phyloP scores from a whole-genome alignment of 2,329 filamentous ascomycete species.

The Cytospora schulzeri region DNA sequence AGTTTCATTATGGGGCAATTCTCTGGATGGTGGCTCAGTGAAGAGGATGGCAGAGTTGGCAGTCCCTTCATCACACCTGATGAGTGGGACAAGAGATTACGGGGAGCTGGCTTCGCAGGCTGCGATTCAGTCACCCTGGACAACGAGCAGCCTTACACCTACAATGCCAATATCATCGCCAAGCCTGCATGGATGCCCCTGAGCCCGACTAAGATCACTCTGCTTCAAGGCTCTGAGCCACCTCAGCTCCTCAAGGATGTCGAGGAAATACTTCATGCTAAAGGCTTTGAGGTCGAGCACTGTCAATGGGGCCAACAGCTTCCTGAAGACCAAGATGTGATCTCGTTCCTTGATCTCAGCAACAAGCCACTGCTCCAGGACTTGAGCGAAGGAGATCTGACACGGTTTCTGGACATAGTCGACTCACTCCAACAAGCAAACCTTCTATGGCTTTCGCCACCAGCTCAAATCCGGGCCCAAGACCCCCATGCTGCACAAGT shows the following conservation, averaged over 20 bases:
- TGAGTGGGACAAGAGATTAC: background rate
- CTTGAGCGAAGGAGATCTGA: constrained; percentile 6
- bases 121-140: constrained; percentile 1
- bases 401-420: background rate
- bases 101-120: background rate
- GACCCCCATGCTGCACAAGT: background rate
- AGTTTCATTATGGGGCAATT: constrained; percentile 10
- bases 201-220: background rate
- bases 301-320: constrained; percentile 34
- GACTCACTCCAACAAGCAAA: background rate
- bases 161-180: background rate
- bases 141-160: background rate
- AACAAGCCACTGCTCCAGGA: constrained; percentile 20
- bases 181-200: accelerated
- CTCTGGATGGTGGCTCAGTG: constrained; percentile 12
- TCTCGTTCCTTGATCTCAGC: constrained; percentile 6
- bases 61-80: background rate
- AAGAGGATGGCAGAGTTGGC: background rate
- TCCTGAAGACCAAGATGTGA: constrained; percentile 27
- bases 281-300: background rate
- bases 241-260: background rate
- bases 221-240: background rate
- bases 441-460: background rate
- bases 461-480: background rate
- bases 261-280: background rate